Evolutionary conservation across 2,329 filamentous ascomycete species (phyloP), one percentile per base, ranked within the genome.

Genomic region (Sarocladium strictum): DNA sequence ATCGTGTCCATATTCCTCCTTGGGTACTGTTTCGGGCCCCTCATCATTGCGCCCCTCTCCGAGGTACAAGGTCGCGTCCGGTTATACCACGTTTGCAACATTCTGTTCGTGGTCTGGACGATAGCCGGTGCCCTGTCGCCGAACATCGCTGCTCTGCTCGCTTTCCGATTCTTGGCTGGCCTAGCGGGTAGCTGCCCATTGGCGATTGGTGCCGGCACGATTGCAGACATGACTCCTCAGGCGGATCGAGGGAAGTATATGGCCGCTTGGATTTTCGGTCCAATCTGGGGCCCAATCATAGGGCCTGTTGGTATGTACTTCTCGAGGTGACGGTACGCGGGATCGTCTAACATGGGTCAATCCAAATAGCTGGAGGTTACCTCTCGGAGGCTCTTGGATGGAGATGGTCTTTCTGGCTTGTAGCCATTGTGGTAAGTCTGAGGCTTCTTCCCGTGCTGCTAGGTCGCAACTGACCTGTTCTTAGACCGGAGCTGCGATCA

Each of bases 371-470:
- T n/a, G 76, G 74, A 6, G 73, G 75, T 2, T 75, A 72, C 24
- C 60, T 79, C 3, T 69, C 72, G 1, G 61, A 68, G 54, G 63
- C 68, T 21, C 69, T 70, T n/a, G 70, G 74, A 5, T 81, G 78
- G 77, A 69, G 76, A 49, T 80, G 78, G 78, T 70, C 69, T 0
- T 77, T 77, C 61, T 78, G 76, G 72, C 58, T 79, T 3, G 62
- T 79, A 10, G 62, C 66, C 4, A 77, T 79, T 43, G 58, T 71
- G 15, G 76, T 75, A 60, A 61, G 68, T 68, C 40, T 3, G 15
- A 21, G 12, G 27, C 12, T 23, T 21, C n/a, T 4, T n/a, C 35
- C 27, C 4, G 23, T 54, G 19, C 32, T 54, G 49, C 54, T 23
- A 9, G 9, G 19, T 19, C 14, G 14, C 4, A 41, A 52, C 32